Evolutionary conservation across 352 stramenopile species (phyloP), one percentile per base, ranked within the genome.

Genomic region (Phytophthora litchii): DNA sequence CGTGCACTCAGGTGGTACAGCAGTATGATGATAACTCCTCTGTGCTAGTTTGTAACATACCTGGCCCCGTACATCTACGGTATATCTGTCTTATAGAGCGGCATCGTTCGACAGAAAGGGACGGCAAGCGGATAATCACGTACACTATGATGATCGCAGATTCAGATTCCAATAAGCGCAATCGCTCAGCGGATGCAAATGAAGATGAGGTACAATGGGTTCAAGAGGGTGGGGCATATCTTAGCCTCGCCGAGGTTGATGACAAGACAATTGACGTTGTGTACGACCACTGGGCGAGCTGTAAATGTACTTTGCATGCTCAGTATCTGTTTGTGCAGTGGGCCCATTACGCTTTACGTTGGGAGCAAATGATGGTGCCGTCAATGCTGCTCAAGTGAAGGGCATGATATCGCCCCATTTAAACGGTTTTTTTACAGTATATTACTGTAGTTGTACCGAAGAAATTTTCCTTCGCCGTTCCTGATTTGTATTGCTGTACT

Each of bases 261-360:
- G 43, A 54, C 29, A 41, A 42, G 4, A 47, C 38, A 0, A 43
- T 73, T 14, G 63, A 76, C 6, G 54, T 73, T 5, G 35, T 70
- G n/a, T 74, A 71, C 37, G 54, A 74, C 25, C 68, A 77, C 36
- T 72, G 50, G 40, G 41, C 49, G 4, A 36, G 17, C 13, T 78
- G 68, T 29, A 27, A 76, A 17, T 80, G 38, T 29, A 48, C 63
- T 10, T 12, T 63, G 36, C 71, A 82, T 19, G 73, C 76, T 10
- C 61, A 70, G 41, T 78, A 74, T 37, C 19, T 83, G n/a, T 73
- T 86, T 57, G 59, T 86, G 20, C 73, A 86, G 25, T 80, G 65
- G 43, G 62, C 71, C 13, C 57, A 64, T 44, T 78, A 83, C 27
- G 64, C 76, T 16, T 60, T 78, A 0, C 52, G 63, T 9, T 63